These are phyloP conservation scores for Mucor mucedo DNA, from an alignment of 371 early-diverging fungal genomes.

Conservation along the genomic window DNA sequence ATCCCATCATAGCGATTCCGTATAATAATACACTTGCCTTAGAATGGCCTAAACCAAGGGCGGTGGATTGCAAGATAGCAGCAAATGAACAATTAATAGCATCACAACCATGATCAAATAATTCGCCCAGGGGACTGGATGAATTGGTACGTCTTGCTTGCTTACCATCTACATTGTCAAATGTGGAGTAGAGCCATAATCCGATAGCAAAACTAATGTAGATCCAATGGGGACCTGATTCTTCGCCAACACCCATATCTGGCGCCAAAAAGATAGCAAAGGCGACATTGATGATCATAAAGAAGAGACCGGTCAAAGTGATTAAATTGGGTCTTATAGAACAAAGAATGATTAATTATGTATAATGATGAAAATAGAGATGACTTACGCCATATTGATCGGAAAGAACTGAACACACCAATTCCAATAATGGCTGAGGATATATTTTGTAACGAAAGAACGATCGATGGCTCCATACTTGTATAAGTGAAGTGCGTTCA, in stretches of 20 bases:
- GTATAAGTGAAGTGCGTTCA: slow-evolving; percentile 81
- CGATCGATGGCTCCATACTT: slow-evolving; percentile 84
- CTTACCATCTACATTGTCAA: slow-evolving; percentile 98
- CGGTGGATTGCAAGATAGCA: slow-evolving; percentile 83
- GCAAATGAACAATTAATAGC: slow-evolving; percentile 92
- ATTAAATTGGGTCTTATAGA: slow-evolving; percentile 93
- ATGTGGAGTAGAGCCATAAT: slow-evolving; percentile 94
- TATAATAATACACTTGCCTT: slow-evolving; percentile 69
- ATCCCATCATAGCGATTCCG: slow-evolving; percentile 76
- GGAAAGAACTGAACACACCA: slow-evolving; percentile 90
- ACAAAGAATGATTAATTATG: neutral
- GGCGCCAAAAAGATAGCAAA: slow-evolving; percentile 58
- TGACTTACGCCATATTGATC: slow-evolving; percentile 90
- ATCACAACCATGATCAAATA: slow-evolving; percentile 95
- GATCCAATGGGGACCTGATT: slow-evolving; percentile 47
- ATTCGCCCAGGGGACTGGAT: slow-evolving; percentile 93
- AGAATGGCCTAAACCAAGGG: slow-evolving; percentile 80
- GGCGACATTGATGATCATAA: slow-evolving; percentile 81
- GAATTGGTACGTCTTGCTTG: slow-evolving; percentile 95
- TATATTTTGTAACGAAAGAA: slow-evolving; percentile 82
- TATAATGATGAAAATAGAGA: neutral
- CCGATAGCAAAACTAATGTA: slow-evolving; percentile 78
- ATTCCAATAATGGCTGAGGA: slow-evolving; percentile 90
- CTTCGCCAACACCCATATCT: slow-evolving; percentile 32
- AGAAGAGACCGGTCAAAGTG: slow-evolving; percentile 93